Evolutionary conservation across 2,329 filamentous ascomycete genomes (phyloP).

Genomic region (Parastagonospora avenae): DNA sequence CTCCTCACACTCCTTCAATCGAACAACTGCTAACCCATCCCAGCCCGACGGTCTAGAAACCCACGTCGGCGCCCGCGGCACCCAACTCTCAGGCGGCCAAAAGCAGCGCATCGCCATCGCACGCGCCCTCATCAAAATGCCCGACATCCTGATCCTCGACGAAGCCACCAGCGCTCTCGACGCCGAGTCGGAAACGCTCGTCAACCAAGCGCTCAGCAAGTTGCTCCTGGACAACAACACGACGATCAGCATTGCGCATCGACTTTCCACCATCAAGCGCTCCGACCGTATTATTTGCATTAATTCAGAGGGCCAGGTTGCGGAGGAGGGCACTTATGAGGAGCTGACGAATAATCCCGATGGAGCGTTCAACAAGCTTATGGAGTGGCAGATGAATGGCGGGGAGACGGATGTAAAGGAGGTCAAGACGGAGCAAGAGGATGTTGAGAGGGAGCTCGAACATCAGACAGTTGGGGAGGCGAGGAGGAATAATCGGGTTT

Average conservation of each 20-base stretch:
- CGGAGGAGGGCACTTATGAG: constrained; percentile 84
- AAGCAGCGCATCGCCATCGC: constrained; percentile 98
- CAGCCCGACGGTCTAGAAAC: constrained; percentile 92
- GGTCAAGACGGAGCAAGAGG: constrained; percentile 52
- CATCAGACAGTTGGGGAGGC: constrained; percentile 43
- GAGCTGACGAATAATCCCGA: constrained; percentile 73
- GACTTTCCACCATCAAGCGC: constrained; percentile 93
- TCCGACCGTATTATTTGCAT: constrained; percentile 95
- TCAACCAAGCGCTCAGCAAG: constrained; percentile 84
- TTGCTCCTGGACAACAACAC: constrained; percentile 88
- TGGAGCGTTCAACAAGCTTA: constrained; percentile 90
- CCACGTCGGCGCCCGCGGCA: constrained; percentile 86
- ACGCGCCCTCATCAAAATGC: constrained; percentile 89
- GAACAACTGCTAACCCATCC: constrained; percentile 20
- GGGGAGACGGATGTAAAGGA: constrained; percentile 59
- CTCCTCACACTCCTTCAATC: neutral
- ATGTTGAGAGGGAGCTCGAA: constrained; percentile 54
- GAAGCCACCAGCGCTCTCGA: constrained; percentile 94
- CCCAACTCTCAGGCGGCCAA: constrained; percentile 92
- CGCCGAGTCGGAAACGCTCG: constrained; percentile 93
- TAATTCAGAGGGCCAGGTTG: constrained; percentile 82
- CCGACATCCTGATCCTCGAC: constrained; percentile 94
- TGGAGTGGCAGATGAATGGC: constrained; percentile 98
- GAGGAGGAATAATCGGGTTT: neutral
- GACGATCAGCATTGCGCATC: constrained; percentile 96